Evolutionary conservation across 768 basidiomycete genomes (phyloP), one percentile per base, ranked within the genome.

Genomic region (Phylloporus scabripes): DNA sequence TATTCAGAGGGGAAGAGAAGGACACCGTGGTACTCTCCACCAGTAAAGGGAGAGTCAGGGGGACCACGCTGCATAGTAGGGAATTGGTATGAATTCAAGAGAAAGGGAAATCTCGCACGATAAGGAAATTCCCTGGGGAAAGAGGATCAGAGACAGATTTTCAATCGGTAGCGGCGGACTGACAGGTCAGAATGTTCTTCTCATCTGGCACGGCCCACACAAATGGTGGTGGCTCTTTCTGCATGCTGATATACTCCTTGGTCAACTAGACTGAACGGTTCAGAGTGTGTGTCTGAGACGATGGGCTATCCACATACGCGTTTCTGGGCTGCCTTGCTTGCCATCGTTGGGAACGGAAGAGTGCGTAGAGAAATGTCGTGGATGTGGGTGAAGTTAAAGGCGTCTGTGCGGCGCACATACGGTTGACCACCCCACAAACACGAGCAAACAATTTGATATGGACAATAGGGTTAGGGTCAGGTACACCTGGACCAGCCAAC

Each of bases 141-240:
- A 50, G 21, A 36, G 18, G 29, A 52, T 68, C 17, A 51, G 43
- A 43, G 6, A 33, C 10, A 21, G 4, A 18, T 49, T 53, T 49
- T 46, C 42, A 45, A 46, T 24, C 43, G 51, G 45, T 17, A 26
- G 17, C 23, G 42, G 28, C 4, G 42, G 15, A 76, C 92, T 70
- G 65, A 96, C 93, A 97, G 48, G 81, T 92, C 44, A 97, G 68
- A 59, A 97, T 94, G 68, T 97, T 95, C 83, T 93, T 93, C 79
- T 98, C 95, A 60, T 96, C 93, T 12, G 95, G 95, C 26, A 78
- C 79, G 33, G 95, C 94, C 86, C 89, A 94, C 18, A 97, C 85
- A 68, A 93, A 98, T 52, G 95, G 95, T 1, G 95, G 95, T 12
- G 95, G 92, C 52, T 88, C 85, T 62, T 73, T 86, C 71, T 95